These are phyloP conservation scores for Colletotrichum lini DNA, from an alignment of 2,329 filamentous ascomycete genomes.

Conservation along the genomic window DNA sequence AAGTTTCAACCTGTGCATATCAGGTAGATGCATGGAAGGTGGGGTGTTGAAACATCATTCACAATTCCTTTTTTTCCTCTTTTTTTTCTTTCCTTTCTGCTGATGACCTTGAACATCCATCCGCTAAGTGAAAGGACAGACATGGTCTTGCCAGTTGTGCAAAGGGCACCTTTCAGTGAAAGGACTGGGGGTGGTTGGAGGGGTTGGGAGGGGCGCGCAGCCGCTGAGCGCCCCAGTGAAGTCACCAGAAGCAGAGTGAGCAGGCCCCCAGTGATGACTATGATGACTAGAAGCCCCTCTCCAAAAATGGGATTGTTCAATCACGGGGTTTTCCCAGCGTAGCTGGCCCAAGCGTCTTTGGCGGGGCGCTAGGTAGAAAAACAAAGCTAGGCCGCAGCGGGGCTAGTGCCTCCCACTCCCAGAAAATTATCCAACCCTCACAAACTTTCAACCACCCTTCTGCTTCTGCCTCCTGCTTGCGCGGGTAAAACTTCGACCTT, in stretches of 20 bases:
- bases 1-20: conserved; percentile 20
- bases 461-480: conserved; percentile 49
- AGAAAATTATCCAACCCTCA: conserved; percentile 63
- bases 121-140: not conserved
- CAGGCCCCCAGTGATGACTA: not conserved
- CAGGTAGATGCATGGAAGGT: conserved; percentile 33
- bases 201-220: conserved; percentile 6
- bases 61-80: not conserved
- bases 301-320: conserved; percentile 40
- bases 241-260: not conserved
- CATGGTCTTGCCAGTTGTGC: not conserved
- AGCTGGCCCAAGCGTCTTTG: conserved; percentile 31
- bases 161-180: no score
- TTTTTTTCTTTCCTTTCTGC: not conserved
- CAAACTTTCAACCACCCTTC: conserved; percentile 53
- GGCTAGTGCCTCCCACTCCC: conserved; percentile 59
- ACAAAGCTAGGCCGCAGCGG: conserved; percentile 32
- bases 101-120: conserved; percentile 6
- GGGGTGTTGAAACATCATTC: conserved; percentile 11
- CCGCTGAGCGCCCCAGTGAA: conserved; percentile 1
- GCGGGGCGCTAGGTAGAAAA: conserved; percentile 40
- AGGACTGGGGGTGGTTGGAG: not conserved
- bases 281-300: conserved; percentile 18
- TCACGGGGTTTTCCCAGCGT: conserved; percentile 39
- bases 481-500: conserved; percentile 60